phyloP scores from a whole-genome alignment of 345 rosid species.

The Isatis tinctoria region DNA sequence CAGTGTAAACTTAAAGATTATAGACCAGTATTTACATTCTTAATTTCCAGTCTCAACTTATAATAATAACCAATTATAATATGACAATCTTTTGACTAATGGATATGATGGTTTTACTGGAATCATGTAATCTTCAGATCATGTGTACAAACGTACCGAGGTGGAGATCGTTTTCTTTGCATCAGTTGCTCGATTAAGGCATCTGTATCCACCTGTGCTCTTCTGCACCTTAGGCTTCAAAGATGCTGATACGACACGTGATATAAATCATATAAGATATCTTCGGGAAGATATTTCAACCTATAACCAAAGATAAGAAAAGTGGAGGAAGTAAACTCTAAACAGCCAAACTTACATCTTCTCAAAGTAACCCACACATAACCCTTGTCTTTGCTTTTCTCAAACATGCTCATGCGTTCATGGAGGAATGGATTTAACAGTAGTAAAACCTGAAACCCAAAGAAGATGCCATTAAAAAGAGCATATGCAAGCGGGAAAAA shows the following conservation, averaged over 20 bases:
- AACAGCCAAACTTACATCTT: constrained; percentile 50
- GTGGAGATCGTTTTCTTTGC: constrained; percentile 79
- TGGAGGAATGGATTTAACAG: constrained; percentile 86
- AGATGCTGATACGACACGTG: constrained; percentile 45
- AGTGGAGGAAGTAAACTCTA: neutral
- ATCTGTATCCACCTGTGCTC: constrained; percentile 66
- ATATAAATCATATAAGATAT: neutral
- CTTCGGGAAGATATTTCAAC: neutral
- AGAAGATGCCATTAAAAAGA: neutral
- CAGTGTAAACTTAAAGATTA: too few relatives aligned
- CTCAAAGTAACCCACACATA: constrained; percentile 94
- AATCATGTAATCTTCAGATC: neutral
- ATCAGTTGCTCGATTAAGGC: constrained; percentile 89
- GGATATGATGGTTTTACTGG: neutral
- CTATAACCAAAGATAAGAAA: neutral
- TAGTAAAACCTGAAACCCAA: constrained; percentile 49
- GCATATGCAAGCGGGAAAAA: neutral
- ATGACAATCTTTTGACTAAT: neutral
- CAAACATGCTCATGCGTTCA: constrained; percentile 88
- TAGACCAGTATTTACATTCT: too few relatives aligned
- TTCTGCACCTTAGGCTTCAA: constrained; percentile 71
- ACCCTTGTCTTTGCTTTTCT: constrained; percentile 68
- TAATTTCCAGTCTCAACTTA: too few relatives aligned
- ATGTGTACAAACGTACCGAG: constrained; percentile 41
- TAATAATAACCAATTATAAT: too few relatives aligned